Evolutionary conservation across 495 filamentous ascomycete genomes (phyloP).

Genomic region (Gamarada debralockiae): DNA sequence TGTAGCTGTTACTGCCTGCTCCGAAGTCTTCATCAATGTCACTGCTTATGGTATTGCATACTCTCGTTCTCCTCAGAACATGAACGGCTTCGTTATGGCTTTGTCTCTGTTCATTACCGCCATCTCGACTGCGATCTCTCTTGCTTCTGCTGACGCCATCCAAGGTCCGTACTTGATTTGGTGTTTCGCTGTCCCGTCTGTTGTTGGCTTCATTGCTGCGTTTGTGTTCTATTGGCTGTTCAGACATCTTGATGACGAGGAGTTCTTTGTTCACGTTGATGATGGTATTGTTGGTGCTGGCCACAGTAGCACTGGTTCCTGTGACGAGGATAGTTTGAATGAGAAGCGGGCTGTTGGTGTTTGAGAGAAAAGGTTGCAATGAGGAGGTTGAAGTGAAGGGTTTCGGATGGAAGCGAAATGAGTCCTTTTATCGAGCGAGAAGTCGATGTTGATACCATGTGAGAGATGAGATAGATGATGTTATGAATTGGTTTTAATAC

Average conservation of each 20-base stretch:
- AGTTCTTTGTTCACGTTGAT: constrained; percentile 7
- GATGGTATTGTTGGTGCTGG: too few species aligned
- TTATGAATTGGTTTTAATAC: too few species aligned
- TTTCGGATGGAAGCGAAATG: too few species aligned
- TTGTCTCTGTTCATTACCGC: constrained; percentile 55
- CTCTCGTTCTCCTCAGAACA: constrained; percentile 60
- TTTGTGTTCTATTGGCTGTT: constrained; percentile 38
- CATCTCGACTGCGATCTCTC: constrained; percentile 52
- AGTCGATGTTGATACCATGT: too few species aligned
- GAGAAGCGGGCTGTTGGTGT: background rate
- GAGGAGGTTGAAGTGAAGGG: too few species aligned
- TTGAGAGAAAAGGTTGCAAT: background rate
- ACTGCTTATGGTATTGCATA: constrained; percentile 69
- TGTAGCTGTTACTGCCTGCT: constrained; percentile 47
- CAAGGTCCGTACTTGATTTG: constrained; percentile 55
- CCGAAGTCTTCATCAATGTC: constrained; percentile 65
- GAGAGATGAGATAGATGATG: too few species aligned
- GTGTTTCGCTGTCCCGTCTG: constrained; percentile 46
- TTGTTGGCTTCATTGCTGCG: constrained; percentile 36
- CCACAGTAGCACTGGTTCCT: background rate
- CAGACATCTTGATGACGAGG: too few species aligned
- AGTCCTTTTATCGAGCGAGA: too few species aligned
- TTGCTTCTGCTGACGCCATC: constrained; percentile 52
- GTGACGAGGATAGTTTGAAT: constrained; percentile 7
- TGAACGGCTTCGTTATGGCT: constrained; percentile 61